phyloP scores from a whole-genome alignment of 2,329 filamentous ascomycete genomes.

The Ceratocystis variospora region DNA sequence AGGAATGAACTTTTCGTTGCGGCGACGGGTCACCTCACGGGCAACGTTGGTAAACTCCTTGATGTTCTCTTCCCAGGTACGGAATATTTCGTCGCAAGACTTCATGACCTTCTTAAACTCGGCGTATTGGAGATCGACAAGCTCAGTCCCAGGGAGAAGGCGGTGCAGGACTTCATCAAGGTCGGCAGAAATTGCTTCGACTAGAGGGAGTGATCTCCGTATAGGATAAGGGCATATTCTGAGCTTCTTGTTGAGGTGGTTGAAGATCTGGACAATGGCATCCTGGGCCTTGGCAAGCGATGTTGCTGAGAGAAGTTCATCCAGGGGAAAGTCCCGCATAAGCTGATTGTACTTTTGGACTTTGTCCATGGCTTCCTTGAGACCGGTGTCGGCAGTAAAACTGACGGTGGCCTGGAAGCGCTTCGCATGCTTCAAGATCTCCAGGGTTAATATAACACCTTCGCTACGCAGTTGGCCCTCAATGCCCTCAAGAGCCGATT shows the following conservation, averaged over 20 bases:
- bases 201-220: slow-evolving; percentile 76
- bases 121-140: slow-evolving; percentile 83
- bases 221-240: slow-evolving; percentile 94
- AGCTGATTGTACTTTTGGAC: slow-evolving; percentile 98
- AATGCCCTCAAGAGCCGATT: slow-evolving; percentile 80
- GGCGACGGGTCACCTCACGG: slow-evolving; percentile 79
- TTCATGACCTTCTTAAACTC: slow-evolving; percentile 82
- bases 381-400: slow-evolving; percentile 86
- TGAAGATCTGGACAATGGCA: slow-evolving; percentile 78
- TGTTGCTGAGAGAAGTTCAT: slow-evolving; percentile 85
- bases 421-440: slow-evolving; percentile 92
- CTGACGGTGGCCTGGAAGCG: slow-evolving; percentile 95
- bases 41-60: slow-evolving; percentile 98
- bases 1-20: slow-evolving; percentile 95
- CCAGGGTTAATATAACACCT: slow-evolving; percentile 79
- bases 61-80: slow-evolving; percentile 85
- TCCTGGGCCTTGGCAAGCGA: slow-evolving; percentile 80
- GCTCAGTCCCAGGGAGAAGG: slow-evolving; percentile 67
- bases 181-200: slow-evolving; percentile 91
- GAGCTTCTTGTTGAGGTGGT: slow-evolving; percentile 93
- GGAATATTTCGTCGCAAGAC: slow-evolving; percentile 73
- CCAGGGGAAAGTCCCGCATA: slow-evolving; percentile 94
- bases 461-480: slow-evolving; percentile 78
- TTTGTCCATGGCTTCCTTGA: slow-evolving; percentile 90
- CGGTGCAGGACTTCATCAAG: slow-evolving; percentile 76